Evolutionary conservation across 257 asterid genomes (phyloP).

Genomic region (Capsicum rhomboideum): DNA sequence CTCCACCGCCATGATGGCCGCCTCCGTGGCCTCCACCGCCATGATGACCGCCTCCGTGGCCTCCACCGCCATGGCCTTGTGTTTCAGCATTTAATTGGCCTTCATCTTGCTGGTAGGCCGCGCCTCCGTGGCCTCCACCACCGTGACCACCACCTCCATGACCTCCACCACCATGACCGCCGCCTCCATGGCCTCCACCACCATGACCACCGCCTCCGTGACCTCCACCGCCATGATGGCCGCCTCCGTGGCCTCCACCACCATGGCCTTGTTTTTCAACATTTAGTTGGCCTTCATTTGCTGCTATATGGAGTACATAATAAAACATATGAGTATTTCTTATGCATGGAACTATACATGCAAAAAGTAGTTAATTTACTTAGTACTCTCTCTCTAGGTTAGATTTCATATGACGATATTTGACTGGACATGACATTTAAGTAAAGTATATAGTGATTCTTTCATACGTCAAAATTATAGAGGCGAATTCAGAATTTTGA

Average conservation of each 20-base stretch:
- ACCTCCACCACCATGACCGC: neutral
- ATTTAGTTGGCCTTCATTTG: neutral
- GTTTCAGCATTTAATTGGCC: too few relatives aligned
- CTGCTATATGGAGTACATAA: neutral
- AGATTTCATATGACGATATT: neutral
- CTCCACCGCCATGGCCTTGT: too few relatives aligned
- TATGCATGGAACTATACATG: neutral
- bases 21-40: neutral
- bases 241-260: neutral
- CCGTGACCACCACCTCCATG: neutral
- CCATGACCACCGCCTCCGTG: neutral
- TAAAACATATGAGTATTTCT: neutral
- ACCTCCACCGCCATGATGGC: neutral
- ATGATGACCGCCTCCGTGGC: too few relatives aligned
- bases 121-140: neutral
- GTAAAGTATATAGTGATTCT: fast-evolving
- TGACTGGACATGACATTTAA: neutral
- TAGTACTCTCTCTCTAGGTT: too few relatives aligned
- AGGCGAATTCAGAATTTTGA: neutral
- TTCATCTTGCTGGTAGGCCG: too few relatives aligned
- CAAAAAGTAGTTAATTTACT: too few relatives aligned
- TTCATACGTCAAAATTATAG: neutral
- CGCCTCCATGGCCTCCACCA: neutral
- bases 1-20: neutral
- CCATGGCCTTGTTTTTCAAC: neutral